Conservation (phyloP, 2,329 filamentous ascomycete species). For the Allantophomopsis lycopodina region DNA sequence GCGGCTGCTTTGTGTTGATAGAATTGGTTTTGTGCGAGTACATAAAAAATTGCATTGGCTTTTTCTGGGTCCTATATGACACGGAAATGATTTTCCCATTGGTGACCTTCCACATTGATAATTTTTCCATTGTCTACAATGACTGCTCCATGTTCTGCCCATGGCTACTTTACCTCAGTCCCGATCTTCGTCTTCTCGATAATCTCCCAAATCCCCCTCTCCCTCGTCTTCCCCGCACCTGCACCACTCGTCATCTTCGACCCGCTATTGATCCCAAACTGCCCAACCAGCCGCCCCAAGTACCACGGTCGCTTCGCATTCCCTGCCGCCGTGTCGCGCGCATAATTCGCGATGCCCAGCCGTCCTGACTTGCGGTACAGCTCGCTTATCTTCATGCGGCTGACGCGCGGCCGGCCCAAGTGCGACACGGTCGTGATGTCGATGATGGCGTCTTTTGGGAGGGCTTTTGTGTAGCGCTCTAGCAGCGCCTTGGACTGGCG, state of each 20-base stretch:
- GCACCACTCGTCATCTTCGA: not conserved
- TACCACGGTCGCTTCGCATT: constrained; percentile 15
- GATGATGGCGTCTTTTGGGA: constrained; percentile 26
- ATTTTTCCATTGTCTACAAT: no score
- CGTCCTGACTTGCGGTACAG: constrained; percentile 11
- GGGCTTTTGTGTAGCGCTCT: constrained; percentile 29
- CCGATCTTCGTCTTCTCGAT: constrained; percentile 7
- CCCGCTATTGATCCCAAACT: constrained; percentile 16
- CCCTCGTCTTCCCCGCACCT: constrained; percentile 6
- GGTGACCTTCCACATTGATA: no score
- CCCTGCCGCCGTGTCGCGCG: constrained; percentile 9
- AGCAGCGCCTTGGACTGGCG: constrained; percentile 43
- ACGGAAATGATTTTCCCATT: no score
- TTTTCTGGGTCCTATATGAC: no score
- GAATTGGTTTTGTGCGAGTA: no score
- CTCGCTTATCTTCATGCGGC: constrained; percentile 12
- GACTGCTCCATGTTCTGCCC: no score
- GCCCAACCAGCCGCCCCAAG: constrained; percentile 10
- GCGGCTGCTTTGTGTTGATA: no score
- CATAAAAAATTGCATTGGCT: no score
- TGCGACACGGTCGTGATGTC: constrained; percentile 25
- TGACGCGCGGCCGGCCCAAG: constrained; percentile 21
- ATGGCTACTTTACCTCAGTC: constrained; percentile 3
- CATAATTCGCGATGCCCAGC: constrained; percentile 18
- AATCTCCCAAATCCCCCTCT: constrained; percentile 15